These are phyloP conservation scores for Corymbia citriodora DNA, from an alignment of 441 rosid genomes.

Conservation along the genomic window DNA sequence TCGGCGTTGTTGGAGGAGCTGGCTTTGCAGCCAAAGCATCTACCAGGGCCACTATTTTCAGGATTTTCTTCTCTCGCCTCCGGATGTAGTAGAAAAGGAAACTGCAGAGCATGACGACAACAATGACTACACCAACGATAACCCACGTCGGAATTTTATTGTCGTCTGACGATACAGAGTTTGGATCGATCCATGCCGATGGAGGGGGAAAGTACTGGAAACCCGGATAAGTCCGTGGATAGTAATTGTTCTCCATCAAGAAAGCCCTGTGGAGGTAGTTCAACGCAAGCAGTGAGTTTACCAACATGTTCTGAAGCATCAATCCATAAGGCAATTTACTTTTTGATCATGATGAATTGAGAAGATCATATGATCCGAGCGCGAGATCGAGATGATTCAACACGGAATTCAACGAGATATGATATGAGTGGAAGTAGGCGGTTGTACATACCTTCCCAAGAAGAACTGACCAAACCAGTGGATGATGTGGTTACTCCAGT, in stretches of 20 bases:
- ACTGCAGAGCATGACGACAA: not conserved
- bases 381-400: no score
- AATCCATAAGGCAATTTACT: not conserved
- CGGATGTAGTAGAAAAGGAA: not conserved
- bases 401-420: not conserved
- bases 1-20: not conserved
- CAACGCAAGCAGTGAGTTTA: not conserved
- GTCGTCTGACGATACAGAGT: not conserved
- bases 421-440: not conserved
- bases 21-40: not conserved
- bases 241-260: not conserved
- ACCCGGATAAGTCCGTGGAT: not conserved
- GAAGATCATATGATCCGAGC: not conserved
- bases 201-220: not conserved
- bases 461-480: not conserved
- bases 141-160: not conserved
- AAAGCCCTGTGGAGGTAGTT: not conserved
- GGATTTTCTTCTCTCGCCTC: not conserved
- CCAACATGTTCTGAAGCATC: not conserved
- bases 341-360: not conserved
- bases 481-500: not conserved
- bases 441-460: not conserved
- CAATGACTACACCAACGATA: not conserved
- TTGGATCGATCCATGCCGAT: not conserved
- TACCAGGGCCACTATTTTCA: not conserved